Conservation (phyloP, 1,139 yeast species). For the Yamadazyma sp. region DNA sequence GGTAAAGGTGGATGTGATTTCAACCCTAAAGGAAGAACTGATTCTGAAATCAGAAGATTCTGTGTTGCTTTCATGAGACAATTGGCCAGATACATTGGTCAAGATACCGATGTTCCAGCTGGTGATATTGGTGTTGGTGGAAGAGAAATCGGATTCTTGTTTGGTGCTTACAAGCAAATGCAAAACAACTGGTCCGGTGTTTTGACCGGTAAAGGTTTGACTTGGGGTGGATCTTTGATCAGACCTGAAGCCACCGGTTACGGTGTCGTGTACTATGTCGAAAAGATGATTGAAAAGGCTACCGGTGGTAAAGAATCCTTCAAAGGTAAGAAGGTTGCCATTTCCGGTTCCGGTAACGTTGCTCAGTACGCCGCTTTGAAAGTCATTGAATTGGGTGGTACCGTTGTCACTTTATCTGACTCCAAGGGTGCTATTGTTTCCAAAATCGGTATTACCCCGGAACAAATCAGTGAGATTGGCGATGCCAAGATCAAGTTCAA, state of each 20-base stretch:
- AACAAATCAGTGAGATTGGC: constrained; percentile 74
- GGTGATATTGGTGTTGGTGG: constrained; percentile 98
- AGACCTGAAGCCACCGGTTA: constrained; percentile 99
- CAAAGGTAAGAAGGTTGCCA: constrained; percentile 90
- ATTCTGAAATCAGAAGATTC: constrained; percentile 93
- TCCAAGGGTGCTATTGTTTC: constrained; percentile 86
- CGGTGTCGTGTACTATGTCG: constrained; percentile 95
- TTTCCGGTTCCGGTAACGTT: constrained; percentile 98
- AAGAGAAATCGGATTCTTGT: constrained; percentile 79
- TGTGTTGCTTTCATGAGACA: constrained; percentile 95
- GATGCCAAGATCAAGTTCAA: constrained; percentile 81
- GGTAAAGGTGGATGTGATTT: constrained; percentile 99
- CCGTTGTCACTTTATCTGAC: constrained; percentile 90
- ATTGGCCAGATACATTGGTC: constrained; percentile 93
- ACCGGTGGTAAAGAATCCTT: constrained; percentile 85
- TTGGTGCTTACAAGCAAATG: constrained; percentile 94
- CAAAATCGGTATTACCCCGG: constrained; percentile 77
- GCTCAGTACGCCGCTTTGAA: constrained; percentile 98
- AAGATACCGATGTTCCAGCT: constrained; percentile 94
- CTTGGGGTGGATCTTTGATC: constrained; percentile 98
- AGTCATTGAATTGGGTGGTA: constrained; percentile 95
- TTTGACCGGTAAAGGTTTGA: constrained; percentile 94
- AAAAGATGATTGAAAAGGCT: constrained; percentile 95
- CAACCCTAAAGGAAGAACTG: constrained; percentile 93
- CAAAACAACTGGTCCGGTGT: constrained; percentile 96